These are phyloP conservation scores for Graphiopsis chlorocephala DNA, from an alignment of 2,329 filamentous ascomycete genomes.

Conservation along the genomic window DNA sequence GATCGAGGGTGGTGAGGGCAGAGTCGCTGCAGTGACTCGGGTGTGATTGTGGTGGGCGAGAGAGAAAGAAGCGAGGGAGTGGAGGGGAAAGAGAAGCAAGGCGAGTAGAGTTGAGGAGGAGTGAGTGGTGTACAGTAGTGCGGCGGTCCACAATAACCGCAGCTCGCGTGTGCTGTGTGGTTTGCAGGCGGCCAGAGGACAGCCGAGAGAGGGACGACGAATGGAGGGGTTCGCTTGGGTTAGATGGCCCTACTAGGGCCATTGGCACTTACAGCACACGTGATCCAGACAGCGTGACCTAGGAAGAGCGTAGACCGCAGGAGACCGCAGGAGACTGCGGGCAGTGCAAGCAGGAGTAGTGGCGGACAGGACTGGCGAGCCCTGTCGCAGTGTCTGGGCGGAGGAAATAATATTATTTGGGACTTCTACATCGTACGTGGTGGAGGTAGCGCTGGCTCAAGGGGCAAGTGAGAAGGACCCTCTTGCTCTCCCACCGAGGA, in stretches of 20 bases:
- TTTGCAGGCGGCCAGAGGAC: background rate
- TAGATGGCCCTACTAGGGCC: background rate
- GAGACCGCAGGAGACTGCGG: background rate
- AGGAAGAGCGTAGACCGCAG: background rate
- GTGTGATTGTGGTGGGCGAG: background rate
- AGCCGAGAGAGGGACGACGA: background rate
- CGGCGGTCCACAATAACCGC: slow-evolving; percentile 7
- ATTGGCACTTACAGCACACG: background rate
- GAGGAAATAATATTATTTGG: background rate
- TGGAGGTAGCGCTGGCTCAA: background rate
- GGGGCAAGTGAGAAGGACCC: background rate
- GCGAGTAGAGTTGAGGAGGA: background rate
- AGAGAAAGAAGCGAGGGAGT: background rate
- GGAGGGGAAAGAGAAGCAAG: background rate
- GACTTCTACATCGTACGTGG: background rate
- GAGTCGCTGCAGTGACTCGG: background rate
- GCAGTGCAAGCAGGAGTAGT: background rate
- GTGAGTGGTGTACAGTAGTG: background rate
- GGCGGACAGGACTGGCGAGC: background rate
- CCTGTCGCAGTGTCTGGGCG: background rate
- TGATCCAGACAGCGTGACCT: background rate
- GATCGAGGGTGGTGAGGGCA: background rate
- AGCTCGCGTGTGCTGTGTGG: slow-evolving; percentile 1
- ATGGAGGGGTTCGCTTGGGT: slow-evolving; percentile 1
- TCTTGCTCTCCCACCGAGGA: too few relatives aligned